Evolutionary conservation across 768 basidiomycete genomes (phyloP), one percentile per base, ranked within the genome.

Genomic region (Tylopilus plumbeoviolaceoides): DNA sequence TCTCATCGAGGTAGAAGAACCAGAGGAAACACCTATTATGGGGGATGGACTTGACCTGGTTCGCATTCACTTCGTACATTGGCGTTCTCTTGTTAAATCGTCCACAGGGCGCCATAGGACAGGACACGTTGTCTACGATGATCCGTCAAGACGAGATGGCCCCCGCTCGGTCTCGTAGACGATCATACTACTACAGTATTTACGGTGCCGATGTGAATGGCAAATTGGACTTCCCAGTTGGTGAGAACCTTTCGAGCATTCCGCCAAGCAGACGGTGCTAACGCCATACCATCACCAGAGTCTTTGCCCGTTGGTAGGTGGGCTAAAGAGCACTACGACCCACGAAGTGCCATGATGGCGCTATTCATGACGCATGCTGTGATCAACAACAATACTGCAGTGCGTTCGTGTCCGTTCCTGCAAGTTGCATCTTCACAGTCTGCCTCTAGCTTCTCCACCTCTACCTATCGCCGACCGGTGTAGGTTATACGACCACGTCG

Each of bases 341-440:
- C 76, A 33, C 75, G 68, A 48, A 83, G 83, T 63, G 72, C 74
- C 36, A 71, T 84, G 47, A 80, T 83, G 28, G 85, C 88, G 27
- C 68, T 80, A 21, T 87, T 86, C 67, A 78, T 89, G 76, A 80
- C 79, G 5, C 88, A 91, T 66, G 86, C 86, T 31, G 73, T 89
- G 38, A 72, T 87, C 51, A 91, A 91, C 65, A 78, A 80, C 42
- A 83, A 83, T 38, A 65, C 70, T 56, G 60, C 48, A 42, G 72
- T 69, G 61, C 55, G 62, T 51, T 46, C 21, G 23, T 33, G 28
- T 30, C 18, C 21, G 38, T 39, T 12, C 9, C 1, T 21, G 25
- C 5, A 33, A 44, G n/a, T 33, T 7, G 18, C 15, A 30, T 7
- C 18, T 28, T 25, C 39, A 30, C 47, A 59, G 14, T 33, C n/a